Percentiles rank a stretch among this genome's conserved stretches.
These are phyloP conservation scores for Helicostylum pulchrum DNA, from an alignment of 192 early-diverging fungal genomes.

Conservation along the genomic window DNA sequence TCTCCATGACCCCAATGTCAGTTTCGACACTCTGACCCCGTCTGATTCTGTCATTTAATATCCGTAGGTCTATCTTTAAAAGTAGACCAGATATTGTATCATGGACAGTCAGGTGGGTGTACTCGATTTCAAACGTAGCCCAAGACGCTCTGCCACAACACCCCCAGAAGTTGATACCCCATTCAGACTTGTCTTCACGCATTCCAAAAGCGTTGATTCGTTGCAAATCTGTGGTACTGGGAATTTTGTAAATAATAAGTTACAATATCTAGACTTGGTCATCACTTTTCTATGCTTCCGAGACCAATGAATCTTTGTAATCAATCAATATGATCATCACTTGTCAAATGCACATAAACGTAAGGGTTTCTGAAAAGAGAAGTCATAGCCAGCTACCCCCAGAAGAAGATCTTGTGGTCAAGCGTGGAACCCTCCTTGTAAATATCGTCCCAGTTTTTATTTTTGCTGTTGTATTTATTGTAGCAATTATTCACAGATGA, in stretches of 20 bases:
- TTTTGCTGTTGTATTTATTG: slow-evolving; percentile 1
- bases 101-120: slow-evolving; percentile 9
- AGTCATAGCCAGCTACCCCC: too few species aligned
- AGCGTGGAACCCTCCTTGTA: too few species aligned
- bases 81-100: not conserved
- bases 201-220: too few species aligned
- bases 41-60: slow-evolving; percentile 13
- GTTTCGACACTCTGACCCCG: slow-evolving; percentile 1
- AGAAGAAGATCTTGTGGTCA: too few species aligned
- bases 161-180: slow-evolving; percentile 5
- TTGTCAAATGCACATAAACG: too few species aligned
- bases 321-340: too few species aligned
- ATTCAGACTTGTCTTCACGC: slow-evolving; percentile 4
- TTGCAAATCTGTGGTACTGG: too few species aligned
- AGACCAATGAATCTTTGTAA: too few species aligned
- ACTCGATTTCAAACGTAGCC: slow-evolving; percentile 9
- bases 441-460: slow-evolving; percentile 4
- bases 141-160: not conserved
- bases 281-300: too few species aligned
- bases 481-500: not conserved
- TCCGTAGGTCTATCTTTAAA: not conserved
- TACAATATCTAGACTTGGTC: too few species aligned
- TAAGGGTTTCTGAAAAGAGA: too few species aligned
- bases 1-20: slow-evolving; percentile 1
- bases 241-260: too few species aligned